Conservation (phyloP, 345 rosid genomes). For the Theobroma cacao region DNA sequence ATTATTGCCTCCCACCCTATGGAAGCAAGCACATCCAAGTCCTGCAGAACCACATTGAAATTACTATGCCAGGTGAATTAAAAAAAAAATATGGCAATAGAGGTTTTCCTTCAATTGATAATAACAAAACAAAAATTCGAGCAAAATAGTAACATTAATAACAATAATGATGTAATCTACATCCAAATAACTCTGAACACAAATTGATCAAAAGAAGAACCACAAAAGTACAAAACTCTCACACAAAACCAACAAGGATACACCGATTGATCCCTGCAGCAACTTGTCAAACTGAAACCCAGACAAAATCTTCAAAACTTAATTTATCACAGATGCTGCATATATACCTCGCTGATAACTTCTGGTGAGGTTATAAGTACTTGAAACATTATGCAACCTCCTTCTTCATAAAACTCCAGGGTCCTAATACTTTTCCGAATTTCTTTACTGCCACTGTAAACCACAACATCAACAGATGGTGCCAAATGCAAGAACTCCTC, state of each 20-base stretch:
- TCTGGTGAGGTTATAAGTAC: conserved; percentile 47
- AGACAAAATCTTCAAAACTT: neutral
- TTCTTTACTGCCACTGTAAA: conserved; percentile 41
- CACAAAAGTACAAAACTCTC: neutral
- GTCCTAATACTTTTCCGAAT: conserved; percentile 35
- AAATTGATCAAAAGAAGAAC: neutral
- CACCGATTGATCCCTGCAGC: neutral
- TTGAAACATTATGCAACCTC: conserved; percentile 44
- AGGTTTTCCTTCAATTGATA: neutral
- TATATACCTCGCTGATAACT: conserved; percentile 44
- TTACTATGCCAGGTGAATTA: neutral
- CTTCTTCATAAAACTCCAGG: conserved; percentile 41
- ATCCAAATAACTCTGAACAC: neutral
- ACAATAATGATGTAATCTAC: neutral
- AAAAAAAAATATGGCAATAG: neutral
- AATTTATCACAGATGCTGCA: conserved; percentile 8
- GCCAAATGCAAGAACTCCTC: conserved; percentile 37
- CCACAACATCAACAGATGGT: conserved; percentile 40
- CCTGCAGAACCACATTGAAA: conserved; percentile 36
- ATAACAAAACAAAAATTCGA: neutral
- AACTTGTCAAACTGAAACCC: neutral
- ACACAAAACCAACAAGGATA: neutral
- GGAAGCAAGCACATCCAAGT: conserved; percentile 27
- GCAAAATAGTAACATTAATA: neutral
- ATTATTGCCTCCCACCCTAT: conserved; percentile 53